These are phyloP conservation scores for Solanum megistacrolobum DNA, from an alignment of 257 asterid species.

Conservation along the genomic window DNA sequence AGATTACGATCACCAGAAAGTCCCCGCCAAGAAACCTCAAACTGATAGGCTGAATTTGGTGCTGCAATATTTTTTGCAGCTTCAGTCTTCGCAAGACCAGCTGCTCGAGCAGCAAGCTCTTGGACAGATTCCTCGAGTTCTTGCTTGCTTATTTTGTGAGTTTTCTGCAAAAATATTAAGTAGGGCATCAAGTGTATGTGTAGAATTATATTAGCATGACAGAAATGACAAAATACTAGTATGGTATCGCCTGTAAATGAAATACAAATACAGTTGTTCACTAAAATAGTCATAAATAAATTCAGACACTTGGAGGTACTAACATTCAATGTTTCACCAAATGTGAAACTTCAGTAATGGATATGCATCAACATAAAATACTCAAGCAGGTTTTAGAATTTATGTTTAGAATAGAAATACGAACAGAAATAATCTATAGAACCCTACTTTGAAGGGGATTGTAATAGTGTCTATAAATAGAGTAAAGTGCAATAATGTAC, in stretches of 20 bases:
- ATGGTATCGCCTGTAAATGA: neutral
- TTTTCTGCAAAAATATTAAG: conserved; percentile 27
- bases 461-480: neutral
- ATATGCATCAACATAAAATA: neutral
- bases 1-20: conserved; percentile 61
- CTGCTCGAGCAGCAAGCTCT: conserved; percentile 90
- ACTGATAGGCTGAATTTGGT: conserved; percentile 84
- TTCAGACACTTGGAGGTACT: neutral
- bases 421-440: neutral
- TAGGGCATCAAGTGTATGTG: neutral
- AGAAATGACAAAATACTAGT: neutral
- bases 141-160: conserved; percentile 31
- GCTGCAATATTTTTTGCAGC: conserved; percentile 80
- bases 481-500: neutral
- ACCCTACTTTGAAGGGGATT: neutral
- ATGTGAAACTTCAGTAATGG: neutral
- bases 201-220: neutral
- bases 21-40: conserved; percentile 91
- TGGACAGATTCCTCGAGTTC: conserved; percentile 58
- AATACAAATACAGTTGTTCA: neutral
- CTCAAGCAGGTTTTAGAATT: neutral
- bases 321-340: neutral
- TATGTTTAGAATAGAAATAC: neutral
- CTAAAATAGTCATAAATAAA: neutral
- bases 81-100: conserved; percentile 66